A percentile compares a stretch with the other conserved stretches of the same genome.
These are phyloP conservation scores for Daldinia decipiens DNA, from an alignment of 495 filamentous ascomycete genomes.

Conservation along the genomic window DNA sequence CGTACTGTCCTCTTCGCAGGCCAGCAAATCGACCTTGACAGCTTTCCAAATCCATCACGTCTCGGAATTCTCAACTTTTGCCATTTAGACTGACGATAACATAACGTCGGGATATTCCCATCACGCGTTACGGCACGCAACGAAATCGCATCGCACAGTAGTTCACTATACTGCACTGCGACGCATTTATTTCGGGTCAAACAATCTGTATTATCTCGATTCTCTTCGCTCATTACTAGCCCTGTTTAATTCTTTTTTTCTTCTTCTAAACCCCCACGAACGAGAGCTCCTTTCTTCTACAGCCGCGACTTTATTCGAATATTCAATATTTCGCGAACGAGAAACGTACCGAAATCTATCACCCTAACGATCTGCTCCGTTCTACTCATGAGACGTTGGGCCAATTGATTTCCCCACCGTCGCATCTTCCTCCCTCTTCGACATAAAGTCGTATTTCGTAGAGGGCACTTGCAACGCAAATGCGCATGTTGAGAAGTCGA, in stretches of 20 bases:
- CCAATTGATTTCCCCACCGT: conserved; percentile 29
- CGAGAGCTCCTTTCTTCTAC: conserved; percentile 4
- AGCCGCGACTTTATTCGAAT: conserved; percentile 12
- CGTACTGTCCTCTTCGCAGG: conserved; percentile 12
- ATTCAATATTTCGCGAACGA: conserved; percentile 12
- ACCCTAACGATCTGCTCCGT: not conserved
- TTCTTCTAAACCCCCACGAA: conserved; percentile 19
- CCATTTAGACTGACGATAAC: conserved; percentile 18
- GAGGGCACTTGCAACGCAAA: conserved; percentile 31
- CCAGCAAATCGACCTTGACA: conserved; percentile 30
- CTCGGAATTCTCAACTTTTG: conserved; percentile 31
- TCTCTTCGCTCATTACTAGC: conserved; percentile 43
- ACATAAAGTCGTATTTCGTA: conserved; percentile 23
- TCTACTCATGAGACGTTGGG: conserved; percentile 14
- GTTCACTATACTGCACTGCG: conserved; percentile 11
- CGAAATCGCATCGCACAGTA: conserved; percentile 14
- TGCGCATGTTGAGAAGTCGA: conserved; percentile 44
- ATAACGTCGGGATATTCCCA: conserved; percentile 18
- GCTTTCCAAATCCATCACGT: conserved; percentile 43
- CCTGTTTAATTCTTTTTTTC: conserved; percentile 30
- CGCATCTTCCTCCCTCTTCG: conserved; percentile 22
- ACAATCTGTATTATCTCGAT: conserved; percentile 34
- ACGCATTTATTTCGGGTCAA: conserved; percentile 29
- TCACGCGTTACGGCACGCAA: conserved; percentile 27
- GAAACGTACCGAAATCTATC: not conserved